Evolutionary conservation across 306 rosid genomes (phyloP), one percentile per base, ranked within the genome.

Genomic region (Sicyos edulis): DNA sequence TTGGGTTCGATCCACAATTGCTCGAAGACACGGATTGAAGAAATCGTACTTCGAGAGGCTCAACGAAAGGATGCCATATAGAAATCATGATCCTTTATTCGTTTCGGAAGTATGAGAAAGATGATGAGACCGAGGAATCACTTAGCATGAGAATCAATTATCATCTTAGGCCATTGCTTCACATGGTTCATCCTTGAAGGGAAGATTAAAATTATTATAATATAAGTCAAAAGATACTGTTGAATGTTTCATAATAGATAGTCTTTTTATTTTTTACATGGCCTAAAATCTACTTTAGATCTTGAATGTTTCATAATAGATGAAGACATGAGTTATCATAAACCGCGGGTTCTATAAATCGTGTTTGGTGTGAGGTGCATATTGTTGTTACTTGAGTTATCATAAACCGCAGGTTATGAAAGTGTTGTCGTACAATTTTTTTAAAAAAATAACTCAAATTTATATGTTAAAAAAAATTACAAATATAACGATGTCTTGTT

Each of bases 11-110:
- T 70, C 83, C 0, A 75, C 49, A 10, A 76, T 81, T 8, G 80
- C 73, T 5, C 54, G 78, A 72, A 5, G 53, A 17, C 50, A 77
- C 15, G 86, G 84, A 14, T 80, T 78, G 74, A 70, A 61, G 59
- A 37, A 51, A 14, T 80, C 84, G 0, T 69, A 72, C 60, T 83
- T 75, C 4, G 78, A 75, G 58, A 77, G 84, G 52, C 82, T 83
- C 19, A 4, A 24, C 11, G 63, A 71, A 13, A 54, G 15, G 54
- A 16, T 16, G 50, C 71, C 34, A 15, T 76, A 50, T 57, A 76
- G 16, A 20, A 26, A 20, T 49, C 32, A 21, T 17, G 26, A 49
- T 53, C 62, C 75, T 24, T 21, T 11, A 66, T 42, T 52, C 21
- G 52, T 72, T 24, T 51, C 75, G 21, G 54, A 52, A 7, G 15